These are phyloP conservation scores for Lactifluus subvellereus DNA, from an alignment of 768 basidiomycete genomes.

Conservation along the genomic window DNA sequence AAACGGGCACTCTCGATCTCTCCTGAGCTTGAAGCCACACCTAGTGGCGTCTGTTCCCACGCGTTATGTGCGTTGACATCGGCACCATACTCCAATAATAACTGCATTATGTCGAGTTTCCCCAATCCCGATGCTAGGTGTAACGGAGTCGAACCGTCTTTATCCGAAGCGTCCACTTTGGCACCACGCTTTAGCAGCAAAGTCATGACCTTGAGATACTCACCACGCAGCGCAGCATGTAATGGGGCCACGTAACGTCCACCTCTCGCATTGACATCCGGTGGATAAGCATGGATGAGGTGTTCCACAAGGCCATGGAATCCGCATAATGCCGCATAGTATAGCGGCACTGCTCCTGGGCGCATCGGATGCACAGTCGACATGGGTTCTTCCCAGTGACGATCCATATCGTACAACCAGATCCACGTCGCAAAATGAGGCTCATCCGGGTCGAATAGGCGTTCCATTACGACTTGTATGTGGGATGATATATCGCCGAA, in stretches of 20 bases:
- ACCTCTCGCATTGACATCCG: neutral
- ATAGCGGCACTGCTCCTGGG: neutral
- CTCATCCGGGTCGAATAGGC: neutral
- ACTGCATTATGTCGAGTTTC: neutral
- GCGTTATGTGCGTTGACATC: neutral
- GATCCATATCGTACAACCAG: constrained; percentile 8
- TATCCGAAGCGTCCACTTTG: neutral
- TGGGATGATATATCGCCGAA: neutral
- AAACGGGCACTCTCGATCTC: neutral
- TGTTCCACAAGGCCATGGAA: constrained; percentile 1
- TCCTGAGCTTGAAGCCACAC: neutral
- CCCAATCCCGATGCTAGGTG: neutral
- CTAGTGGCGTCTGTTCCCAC: neutral
- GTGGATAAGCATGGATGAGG: neutral
- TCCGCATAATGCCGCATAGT: constrained; percentile 9
- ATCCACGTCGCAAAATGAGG: constrained; percentile 11
- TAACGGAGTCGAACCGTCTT: neutral
- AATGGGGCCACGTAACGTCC: neutral
- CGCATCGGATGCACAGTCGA: neutral
- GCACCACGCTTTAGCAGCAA: neutral
- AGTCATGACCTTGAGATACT: neutral
- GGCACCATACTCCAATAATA: neutral
- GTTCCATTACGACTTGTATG: neutral
- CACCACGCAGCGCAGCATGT: neutral
- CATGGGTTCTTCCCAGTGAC: neutral